Evolutionary conservation across 305 asterid species (phyloP).

Genomic region (Salvia sclarea): DNA sequence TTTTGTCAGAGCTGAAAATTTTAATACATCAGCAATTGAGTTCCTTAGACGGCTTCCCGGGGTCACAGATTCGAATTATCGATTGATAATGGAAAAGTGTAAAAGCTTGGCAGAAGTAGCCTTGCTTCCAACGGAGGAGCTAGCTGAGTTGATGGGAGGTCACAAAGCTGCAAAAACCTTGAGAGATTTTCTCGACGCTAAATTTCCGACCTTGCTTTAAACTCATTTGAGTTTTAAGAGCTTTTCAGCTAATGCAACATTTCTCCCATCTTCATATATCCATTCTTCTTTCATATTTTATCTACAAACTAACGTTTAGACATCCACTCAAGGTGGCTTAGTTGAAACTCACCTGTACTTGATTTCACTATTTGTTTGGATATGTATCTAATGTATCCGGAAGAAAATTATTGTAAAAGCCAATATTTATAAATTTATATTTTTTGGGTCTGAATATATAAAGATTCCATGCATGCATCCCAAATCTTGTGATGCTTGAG

Average conservation of each 20-base stretch:
- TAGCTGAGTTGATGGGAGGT: slow-evolving; percentile 86
- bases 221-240: background rate
- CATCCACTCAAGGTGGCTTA: too few relatives aligned
- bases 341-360: background rate
- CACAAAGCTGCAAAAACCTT: slow-evolving; percentile 78
- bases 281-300: background rate
- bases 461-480: too few relatives aligned
- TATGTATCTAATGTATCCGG: too few relatives aligned
- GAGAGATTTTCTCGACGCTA: slow-evolving; percentile 96
- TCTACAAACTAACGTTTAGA: background rate
- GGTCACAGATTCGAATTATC: slow-evolving; percentile 87
- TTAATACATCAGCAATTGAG: slow-evolving; percentile 92
- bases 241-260: background rate
- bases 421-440: too few relatives aligned
- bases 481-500: too few relatives aligned
- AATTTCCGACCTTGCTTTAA: slow-evolving; percentile 83
- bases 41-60: slow-evolving; percentile 92
- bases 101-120: slow-evolving; percentile 81
- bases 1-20: slow-evolving; percentile 82
- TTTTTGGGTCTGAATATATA: too few relatives aligned
- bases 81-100: slow-evolving; percentile 80
- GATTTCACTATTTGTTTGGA: background rate
- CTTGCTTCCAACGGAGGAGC: slow-evolving; percentile 67
- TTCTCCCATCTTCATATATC: background rate
- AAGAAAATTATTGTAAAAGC: too few relatives aligned